These are phyloP conservation scores for Fusarium redolens DNA, from an alignment of 2,329 filamentous ascomycete species.

Conservation along the genomic window DNA sequence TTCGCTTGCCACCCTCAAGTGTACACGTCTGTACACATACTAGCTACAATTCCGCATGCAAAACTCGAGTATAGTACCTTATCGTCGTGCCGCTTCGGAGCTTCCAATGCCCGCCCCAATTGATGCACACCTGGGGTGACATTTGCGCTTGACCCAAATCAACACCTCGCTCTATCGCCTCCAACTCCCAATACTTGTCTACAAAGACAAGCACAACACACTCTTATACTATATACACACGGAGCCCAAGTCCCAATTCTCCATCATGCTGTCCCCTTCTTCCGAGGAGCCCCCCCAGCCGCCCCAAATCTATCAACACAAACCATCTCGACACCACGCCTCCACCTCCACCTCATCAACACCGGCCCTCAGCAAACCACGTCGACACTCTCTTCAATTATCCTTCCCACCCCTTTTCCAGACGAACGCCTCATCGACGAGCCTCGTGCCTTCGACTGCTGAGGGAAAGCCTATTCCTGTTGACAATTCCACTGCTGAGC, in stretches of 20 bases:
- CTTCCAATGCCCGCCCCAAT: slow-evolving; percentile 41
- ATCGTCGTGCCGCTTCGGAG: slow-evolving; percentile 11
- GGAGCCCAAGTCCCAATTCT: slow-evolving; percentile 14
- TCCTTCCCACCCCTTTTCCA: slow-evolving; percentile 62
- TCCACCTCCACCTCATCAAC: slow-evolving; percentile 41
- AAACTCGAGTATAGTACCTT: slow-evolving; percentile 22
- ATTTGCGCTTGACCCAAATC: slow-evolving; percentile 28
- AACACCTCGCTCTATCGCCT: slow-evolving; percentile 21
- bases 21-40: slow-evolving; percentile 28
- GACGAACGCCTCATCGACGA: slow-evolving; percentile 63
- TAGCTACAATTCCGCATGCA: slow-evolving; percentile 34
- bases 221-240: slow-evolving; percentile 35
- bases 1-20: slow-evolving; percentile 37
- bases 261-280: slow-evolving; percentile 34
- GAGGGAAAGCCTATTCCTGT: slow-evolving; percentile 67
- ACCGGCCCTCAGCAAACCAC: slow-evolving; percentile 40
- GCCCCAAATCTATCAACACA: slow-evolving; percentile 32
- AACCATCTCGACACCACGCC: slow-evolving; percentile 41
- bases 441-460: slow-evolving; percentile 65
- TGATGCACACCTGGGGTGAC: slow-evolving; percentile 36
- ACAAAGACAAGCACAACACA: slow-evolving; percentile 22
- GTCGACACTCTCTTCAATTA: slow-evolving; percentile 57
- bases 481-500: slow-evolving; percentile 65
- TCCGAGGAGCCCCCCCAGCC: slow-evolving; percentile 33
- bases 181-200: slow-evolving; percentile 14